These are phyloP conservation scores for Fusarium sp. DNA, from an alignment of 2,329 filamentous ascomycete species.

Conservation along the genomic window DNA sequence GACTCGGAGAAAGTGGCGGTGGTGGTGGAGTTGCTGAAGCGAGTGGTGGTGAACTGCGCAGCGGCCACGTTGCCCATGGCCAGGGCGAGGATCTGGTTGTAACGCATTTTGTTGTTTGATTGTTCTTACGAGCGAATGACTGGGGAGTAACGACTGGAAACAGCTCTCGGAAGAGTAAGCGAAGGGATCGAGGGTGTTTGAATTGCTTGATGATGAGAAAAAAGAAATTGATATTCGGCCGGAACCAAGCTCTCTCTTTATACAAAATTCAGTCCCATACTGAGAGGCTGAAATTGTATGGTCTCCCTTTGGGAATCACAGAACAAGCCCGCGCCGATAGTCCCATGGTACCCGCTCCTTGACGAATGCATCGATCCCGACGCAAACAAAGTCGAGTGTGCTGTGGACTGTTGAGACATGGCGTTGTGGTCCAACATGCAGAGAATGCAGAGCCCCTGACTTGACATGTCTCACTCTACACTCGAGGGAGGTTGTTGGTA, in stretches of 20 bases:
- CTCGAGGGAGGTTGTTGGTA: slow-evolving; percentile 7
- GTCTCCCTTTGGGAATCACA: slow-evolving; percentile 15
- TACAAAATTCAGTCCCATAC: slow-evolving; percentile 33
- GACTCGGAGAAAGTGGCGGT: slow-evolving; percentile 9
- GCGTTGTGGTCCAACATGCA: slow-evolving; percentile 29
- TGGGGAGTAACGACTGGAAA: slow-evolving; percentile 43
- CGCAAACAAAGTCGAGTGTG: slow-evolving; percentile 3
- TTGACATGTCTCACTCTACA: slow-evolving; percentile 44
- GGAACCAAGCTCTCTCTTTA: slow-evolving; percentile 48
- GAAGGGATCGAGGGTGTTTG: slow-evolving; percentile 51
- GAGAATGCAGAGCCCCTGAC: slow-evolving; percentile 40
- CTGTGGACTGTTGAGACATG: slow-evolving; percentile 44
- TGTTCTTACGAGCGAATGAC: slow-evolving; percentile 44
- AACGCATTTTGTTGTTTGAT: slow-evolving; percentile 49
- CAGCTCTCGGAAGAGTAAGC: slow-evolving; percentile 48
- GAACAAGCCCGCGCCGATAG: slow-evolving; percentile 20
- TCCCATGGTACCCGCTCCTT: slow-evolving; percentile 8
- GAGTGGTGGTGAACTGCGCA: slow-evolving; percentile 38
- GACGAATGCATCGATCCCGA: slow-evolving; percentile 39
- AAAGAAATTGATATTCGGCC: slow-evolving; percentile 20
- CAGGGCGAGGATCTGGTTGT: slow-evolving; percentile 48
- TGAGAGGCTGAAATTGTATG: slow-evolving; percentile 25
- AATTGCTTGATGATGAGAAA: slow-evolving; percentile 42
- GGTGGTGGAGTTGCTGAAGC: slow-evolving; percentile 25
- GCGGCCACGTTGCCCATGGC: slow-evolving; percentile 50